phyloP scores from a whole-genome alignment of 2,329 filamentous ascomycete species.

The Lizonia empirigonia region DNA sequence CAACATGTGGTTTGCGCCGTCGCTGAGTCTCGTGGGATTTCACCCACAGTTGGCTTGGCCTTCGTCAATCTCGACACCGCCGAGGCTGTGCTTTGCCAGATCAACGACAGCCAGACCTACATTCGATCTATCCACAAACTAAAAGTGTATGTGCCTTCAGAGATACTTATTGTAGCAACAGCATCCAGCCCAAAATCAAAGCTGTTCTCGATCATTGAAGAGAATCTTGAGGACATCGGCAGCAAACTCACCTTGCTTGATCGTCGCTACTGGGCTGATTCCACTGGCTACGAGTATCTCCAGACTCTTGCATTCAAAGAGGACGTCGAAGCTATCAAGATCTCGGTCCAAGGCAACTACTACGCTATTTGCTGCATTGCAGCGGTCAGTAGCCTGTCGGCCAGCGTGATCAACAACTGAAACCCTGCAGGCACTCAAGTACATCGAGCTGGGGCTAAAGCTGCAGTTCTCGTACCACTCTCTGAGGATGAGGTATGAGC shows the following conservation, averaged over 20 bases:
- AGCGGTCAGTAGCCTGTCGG: slow-evolving; percentile 71
- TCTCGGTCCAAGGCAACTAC: slow-evolving; percentile 80
- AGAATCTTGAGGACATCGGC: slow-evolving; percentile 68
- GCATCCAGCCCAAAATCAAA: slow-evolving; percentile 74
- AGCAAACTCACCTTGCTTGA: slow-evolving; percentile 67
- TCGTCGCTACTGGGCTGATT: slow-evolving; percentile 83
- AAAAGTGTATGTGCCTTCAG: slow-evolving; percentile 76
- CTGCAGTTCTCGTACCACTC: slow-evolving; percentile 78
- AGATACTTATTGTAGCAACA: slow-evolving; percentile 77
- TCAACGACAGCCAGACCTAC: slow-evolving; percentile 92
- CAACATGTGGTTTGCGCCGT: slow-evolving; percentile 87
- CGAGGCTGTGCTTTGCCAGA: slow-evolving; percentile 84
- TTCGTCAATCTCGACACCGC: slow-evolving; percentile 87
- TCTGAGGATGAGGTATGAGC: slow-evolving; percentile 82
- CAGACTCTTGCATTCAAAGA: slow-evolving; percentile 78
- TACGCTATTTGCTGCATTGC: slow-evolving; percentile 85
- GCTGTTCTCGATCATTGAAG: slow-evolving; percentile 73
- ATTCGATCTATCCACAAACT: slow-evolving; percentile 87
- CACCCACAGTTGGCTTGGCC: slow-evolving; percentile 81
- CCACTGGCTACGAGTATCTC: slow-evolving; percentile 76
- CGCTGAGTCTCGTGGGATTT: slow-evolving; percentile 84
- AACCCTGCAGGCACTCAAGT: slow-evolving; percentile 71
- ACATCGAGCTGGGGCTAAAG: slow-evolving; percentile 72
- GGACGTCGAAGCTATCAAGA: slow-evolving; percentile 80
- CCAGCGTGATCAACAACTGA: slow-evolving; percentile 1